These are phyloP conservation scores for Salix viminalis DNA, from an alignment of 345 rosid genomes.

Conservation along the genomic window DNA sequence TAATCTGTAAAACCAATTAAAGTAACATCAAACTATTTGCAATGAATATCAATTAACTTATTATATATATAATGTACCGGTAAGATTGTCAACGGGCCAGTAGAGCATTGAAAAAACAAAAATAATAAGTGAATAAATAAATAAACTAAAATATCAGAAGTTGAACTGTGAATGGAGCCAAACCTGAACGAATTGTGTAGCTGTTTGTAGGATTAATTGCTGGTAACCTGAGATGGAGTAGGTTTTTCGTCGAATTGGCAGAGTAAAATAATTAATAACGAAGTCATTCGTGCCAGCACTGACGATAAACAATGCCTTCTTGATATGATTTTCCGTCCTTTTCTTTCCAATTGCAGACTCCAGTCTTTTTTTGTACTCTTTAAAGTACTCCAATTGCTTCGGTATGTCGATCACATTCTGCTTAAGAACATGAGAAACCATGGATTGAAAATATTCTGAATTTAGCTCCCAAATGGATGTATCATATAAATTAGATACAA, in stretches of 20 bases:
- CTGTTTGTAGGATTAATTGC: slow-evolving; percentile 43
- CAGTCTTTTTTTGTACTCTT: slow-evolving; percentile 45
- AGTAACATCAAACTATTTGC: no score
- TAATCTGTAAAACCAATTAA: no score
- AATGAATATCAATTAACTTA: no score
- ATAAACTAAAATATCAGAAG: background rate
- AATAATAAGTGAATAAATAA: background rate
- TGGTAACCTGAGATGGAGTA: slow-evolving; percentile 52
- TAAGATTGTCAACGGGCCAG: no score
- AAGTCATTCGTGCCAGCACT: slow-evolving; percentile 67
- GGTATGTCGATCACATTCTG: slow-evolving; percentile 45
- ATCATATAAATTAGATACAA: background rate
- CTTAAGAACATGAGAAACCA: background rate
- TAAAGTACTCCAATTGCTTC: slow-evolving; percentile 48
- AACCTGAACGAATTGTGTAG: slow-evolving; percentile 52
- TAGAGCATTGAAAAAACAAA: background rate
- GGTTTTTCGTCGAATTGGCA: slow-evolving; percentile 51
- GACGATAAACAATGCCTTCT: slow-evolving; percentile 30
- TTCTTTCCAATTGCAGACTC: slow-evolving; percentile 39
- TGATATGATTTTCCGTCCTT: slow-evolving; percentile 27
- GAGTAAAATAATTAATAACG: slow-evolving; percentile 44
- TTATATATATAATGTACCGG: no score
- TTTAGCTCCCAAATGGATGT: background rate
- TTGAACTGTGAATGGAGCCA: background rate
- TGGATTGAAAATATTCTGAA: no score